Conservation (phyloP, 1,284 basidiomycete species). For the Fistulinella staudtii region DNA sequence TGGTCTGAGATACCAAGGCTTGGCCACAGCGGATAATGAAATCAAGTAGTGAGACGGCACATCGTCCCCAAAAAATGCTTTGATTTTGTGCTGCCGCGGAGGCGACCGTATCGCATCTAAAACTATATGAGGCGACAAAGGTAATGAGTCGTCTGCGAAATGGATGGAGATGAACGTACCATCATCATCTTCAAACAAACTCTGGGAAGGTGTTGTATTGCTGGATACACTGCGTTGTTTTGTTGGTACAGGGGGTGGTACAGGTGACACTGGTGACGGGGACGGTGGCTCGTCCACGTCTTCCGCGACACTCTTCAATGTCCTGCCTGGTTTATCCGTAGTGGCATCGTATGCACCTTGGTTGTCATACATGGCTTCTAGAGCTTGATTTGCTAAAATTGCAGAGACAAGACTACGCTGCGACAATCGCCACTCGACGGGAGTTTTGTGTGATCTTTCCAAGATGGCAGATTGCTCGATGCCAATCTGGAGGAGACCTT, state of each 20-base stretch:
- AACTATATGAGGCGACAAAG: slow-evolving; percentile 8
- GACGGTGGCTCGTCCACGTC: slow-evolving; percentile 1
- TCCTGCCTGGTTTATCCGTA: slow-evolving; percentile 12
- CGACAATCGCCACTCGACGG: slow-evolving; percentile 47
- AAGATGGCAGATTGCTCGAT: slow-evolving; percentile 41
- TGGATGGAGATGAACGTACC: slow-evolving; percentile 2
- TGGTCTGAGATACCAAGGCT: slow-evolving; percentile 66
- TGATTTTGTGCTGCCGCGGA: slow-evolving; percentile 42
- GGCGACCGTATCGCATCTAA: slow-evolving; percentile 13
- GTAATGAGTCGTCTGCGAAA: background rate
- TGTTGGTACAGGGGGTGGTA: slow-evolving; percentile 11
- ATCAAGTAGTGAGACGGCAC: slow-evolving; percentile 41
- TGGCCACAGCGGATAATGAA: slow-evolving; percentile 40
- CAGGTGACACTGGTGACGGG: slow-evolving; percentile 3
- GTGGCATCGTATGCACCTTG: slow-evolving; percentile 7
- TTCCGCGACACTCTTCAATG: slow-evolving; percentile 9
- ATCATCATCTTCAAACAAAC: slow-evolving; percentile 17
- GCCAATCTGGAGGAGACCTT: slow-evolving; percentile 39
- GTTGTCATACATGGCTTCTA: slow-evolving; percentile 21
- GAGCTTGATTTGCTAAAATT: slow-evolving; percentile 20
- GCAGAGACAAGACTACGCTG: slow-evolving; percentile 38
- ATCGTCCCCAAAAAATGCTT: slow-evolving; percentile 63
- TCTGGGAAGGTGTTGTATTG: background rate
- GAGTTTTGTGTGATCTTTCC: slow-evolving; percentile 39
- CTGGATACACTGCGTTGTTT: slow-evolving; percentile 2